Evolutionary conservation across 495 filamentous ascomycete species (phyloP).

Genomic region (Extremus antarcticus): DNA sequence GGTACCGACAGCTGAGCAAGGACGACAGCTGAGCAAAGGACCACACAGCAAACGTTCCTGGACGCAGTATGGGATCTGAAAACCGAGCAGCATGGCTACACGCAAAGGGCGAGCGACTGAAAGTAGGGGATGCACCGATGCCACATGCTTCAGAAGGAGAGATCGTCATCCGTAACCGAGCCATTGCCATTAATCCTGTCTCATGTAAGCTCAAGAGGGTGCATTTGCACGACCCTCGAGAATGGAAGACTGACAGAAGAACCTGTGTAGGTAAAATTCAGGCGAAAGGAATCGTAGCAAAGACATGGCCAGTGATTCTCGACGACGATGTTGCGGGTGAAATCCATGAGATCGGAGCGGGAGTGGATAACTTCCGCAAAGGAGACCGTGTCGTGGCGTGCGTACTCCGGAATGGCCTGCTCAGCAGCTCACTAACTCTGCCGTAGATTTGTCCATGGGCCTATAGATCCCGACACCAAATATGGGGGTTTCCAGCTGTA

Average conservation of each 20-base stretch:
- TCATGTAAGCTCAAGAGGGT: conserved; percentile 25
- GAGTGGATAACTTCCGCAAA: conserved; percentile 33
- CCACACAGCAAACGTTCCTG: neutral
- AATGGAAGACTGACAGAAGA: neutral
- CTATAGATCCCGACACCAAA: neutral
- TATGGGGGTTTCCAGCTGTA: conserved; percentile 41
- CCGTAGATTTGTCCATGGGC: neutral
- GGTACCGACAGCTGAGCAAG: neutral
- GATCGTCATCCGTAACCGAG: conserved; percentile 32
- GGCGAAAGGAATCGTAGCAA: conserved; percentile 22
- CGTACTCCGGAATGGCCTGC: neutral
- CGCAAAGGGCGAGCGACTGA: conserved; percentile 18
- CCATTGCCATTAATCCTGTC: conserved; percentile 33
- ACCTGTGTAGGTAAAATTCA: neutral
- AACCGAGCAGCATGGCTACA: conserved; percentile 32
- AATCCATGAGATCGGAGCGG: conserved; percentile 31
- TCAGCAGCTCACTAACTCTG: neutral
- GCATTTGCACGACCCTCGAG: neutral
- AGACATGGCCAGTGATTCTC: conserved; percentile 33
- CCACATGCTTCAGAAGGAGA: conserved; percentile 28
- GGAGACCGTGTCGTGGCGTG: conserved; percentile 38
- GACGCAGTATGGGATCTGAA: neutral
- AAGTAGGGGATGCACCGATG: conserved; percentile 20
- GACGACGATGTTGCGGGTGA: conserved; percentile 37
- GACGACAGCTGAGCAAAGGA: neutral